Evolutionary conservation across 768 basidiomycete species (phyloP), one percentile per base, ranked within the genome.

Genomic region (Leccinum imitatum): DNA sequence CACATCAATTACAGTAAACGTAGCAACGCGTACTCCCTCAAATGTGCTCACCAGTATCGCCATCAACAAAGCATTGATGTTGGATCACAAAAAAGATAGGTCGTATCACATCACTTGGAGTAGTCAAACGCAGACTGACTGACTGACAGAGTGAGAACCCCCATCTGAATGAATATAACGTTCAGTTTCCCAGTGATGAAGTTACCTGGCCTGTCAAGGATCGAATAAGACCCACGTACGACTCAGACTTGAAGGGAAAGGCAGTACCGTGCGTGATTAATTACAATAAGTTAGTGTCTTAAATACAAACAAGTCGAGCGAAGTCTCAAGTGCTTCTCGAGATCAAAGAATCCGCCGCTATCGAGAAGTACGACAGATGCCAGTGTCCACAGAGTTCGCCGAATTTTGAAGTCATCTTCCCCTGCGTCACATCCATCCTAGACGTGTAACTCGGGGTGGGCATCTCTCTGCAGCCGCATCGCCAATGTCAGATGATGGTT

Each of bases 91-190:
- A 13, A 13, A 33, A 33, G 33, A 33, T 33, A 33, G 33, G 33
- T 33, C 13, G 33, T 33, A 33, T 33, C 33, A 33, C 33, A 33
- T 33, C 33, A 13, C 33, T 33, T 13, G 33, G 33, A 33, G 33
- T 33, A 33, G 33, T 6, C 33, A 33, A 33, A 33, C 13, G 33
- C 33, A 13, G 33, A 7, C 10, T n/a, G 2, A 55, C 68, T 51
- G 52, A 68, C 67, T 2, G 27, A 8, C 27, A 51, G 67, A 9
- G 59, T 57, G 25, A 68, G 50, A 21, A 62, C 21, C 13, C 67
- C 65, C 65, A 67, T 67, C 23, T 67, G 55, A 3, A 62, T 19
- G 47, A 68, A 62, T 1, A 69, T 23, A 10, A 3, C 6, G 6
- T 58, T 63, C 50, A 69, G 27, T 33, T 5, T 33, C 33, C 11